Evolutionary conservation across 2,329 filamentous ascomycete genomes (phyloP), one percentile per base, ranked within the genome.

Genomic region (Grosmannia huntii): DNA sequence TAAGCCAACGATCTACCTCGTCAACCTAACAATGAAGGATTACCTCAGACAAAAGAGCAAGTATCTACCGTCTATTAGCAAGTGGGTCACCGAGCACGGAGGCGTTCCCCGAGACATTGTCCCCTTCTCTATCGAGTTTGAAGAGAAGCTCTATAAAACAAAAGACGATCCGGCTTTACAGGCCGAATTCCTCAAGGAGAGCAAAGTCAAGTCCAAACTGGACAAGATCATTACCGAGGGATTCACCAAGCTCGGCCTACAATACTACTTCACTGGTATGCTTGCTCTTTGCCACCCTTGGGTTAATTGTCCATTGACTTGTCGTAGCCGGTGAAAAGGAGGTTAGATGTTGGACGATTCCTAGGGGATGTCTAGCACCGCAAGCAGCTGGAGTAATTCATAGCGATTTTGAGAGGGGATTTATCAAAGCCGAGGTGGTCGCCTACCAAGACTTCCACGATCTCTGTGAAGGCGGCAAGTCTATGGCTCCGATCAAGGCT

Each of bases 361-460:
- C 94, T 59, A 90, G 88, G 67, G 90, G 90, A 65, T 95, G 87
- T 69, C 97, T 97, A 78, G 94, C 94, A 14, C 94, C 94, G 23
- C 88, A 94, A 69, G 94, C 94, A 55, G 94, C 94, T 44, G 94
- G 94, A 79, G 94, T 97, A 62, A 99, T 99, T 65, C 94, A 99
- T 76, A 89, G 86, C 65, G 94, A 99, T 72, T 97, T 99, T 65
- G 94, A 97, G 75, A 97, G 97, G 84, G 97, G 94, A 0, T 99
- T 99, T 72, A 99, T 75, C 64, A 75, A 75, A 60, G 73, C 73
- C 7, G 73, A 75, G 57, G 73, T 75, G 5, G 73, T 75, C 2
- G 67, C 72, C 2, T 75, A 73, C 62, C 71, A 74, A 62, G 73
- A 75, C 60, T 75, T 75, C 65, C 66, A 73, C 49, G 71, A 73